Conservation (phyloP, 805 yeast species). For the Kazachstania taianensis region DNA sequence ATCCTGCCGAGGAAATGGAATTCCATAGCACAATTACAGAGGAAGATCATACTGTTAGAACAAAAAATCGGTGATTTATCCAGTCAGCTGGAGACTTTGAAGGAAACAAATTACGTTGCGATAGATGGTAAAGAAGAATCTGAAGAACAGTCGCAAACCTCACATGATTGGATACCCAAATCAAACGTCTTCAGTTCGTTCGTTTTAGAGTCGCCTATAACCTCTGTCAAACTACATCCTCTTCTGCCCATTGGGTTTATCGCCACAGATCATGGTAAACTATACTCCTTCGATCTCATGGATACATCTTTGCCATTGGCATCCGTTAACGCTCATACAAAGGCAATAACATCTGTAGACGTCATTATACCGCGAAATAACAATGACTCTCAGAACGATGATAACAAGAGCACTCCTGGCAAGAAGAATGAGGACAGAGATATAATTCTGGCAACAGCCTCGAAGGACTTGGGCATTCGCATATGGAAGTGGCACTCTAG, state of each 20-base stretch:
- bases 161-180: not conserved
- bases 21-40: constrained; percentile 71
- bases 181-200: not conserved
- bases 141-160: not conserved
- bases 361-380: not conserved
- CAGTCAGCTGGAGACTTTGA: constrained; percentile 31
- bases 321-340: constrained; percentile 65
- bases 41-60: constrained; percentile 62
- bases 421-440: not conserved
- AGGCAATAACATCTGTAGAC: constrained; percentile 38
- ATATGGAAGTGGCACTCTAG: constrained; percentile 30
- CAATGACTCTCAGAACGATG: not conserved
- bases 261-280: constrained; percentile 63
- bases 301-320: constrained; percentile 52
- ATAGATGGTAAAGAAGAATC: not conserved
- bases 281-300: constrained; percentile 60
- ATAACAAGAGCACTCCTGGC: not conserved
- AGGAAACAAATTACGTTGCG: too few species aligned
- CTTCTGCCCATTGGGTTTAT: constrained; percentile 51
- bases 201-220: constrained; percentile 41
- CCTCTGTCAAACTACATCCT: constrained; percentile 65
- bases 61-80: constrained; percentile 41
- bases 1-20: constrained; percentile 60
- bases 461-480: constrained; percentile 47
- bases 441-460: constrained; percentile 35